phyloP scores from a whole-genome alignment of 31 red algal species.

The Endocladia muricata region DNA sequence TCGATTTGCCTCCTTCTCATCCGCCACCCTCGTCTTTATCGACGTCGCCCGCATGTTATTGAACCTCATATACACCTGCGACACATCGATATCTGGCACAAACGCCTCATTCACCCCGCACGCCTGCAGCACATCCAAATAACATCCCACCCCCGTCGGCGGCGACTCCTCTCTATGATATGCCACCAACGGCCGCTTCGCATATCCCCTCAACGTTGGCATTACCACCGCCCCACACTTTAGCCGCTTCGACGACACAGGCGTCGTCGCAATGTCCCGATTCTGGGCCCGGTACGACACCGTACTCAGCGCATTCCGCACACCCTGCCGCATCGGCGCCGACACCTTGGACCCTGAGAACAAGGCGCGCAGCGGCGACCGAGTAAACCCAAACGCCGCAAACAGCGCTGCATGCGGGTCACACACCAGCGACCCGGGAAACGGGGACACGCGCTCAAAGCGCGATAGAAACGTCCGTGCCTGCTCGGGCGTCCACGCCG shows the following conservation, averaged over 20 bases:
- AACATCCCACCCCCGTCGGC: conserved; percentile 45
- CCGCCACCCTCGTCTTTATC: conserved; percentile 42
- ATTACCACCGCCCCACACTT: conserved; percentile 50
- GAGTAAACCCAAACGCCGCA: conserved; percentile 34
- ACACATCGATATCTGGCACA: conserved; percentile 56
- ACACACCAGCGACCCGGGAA: conserved; percentile 56
- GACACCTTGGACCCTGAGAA: conserved; percentile 34
- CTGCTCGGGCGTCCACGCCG: conserved; percentile 45
- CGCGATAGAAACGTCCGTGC: conserved; percentile 43
- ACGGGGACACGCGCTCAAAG: conserved; percentile 63
- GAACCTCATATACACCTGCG: conserved; percentile 42
- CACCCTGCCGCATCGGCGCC: conserved; percentile 53
- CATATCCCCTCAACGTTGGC: conserved; percentile 17
- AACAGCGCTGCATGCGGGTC: conserved; percentile 46
- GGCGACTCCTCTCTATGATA: conserved; percentile 35
- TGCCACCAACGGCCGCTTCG: conserved; percentile 24
- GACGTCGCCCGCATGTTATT: conserved; percentile 41
- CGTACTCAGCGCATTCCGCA: conserved; percentile 45
- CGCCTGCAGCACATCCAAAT: conserved; percentile 50
- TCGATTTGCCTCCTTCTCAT: conserved; percentile 52
- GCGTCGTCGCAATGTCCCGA: conserved; percentile 45
- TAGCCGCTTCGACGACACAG: conserved; percentile 33
- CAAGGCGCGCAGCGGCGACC: conserved; percentile 29
- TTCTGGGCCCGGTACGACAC: conserved; percentile 52
- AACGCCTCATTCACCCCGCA: conserved; percentile 63